These are phyloP conservation scores for Hypericum perforatum DNA, from an alignment of 345 rosid species.

Conservation along the genomic window DNA sequence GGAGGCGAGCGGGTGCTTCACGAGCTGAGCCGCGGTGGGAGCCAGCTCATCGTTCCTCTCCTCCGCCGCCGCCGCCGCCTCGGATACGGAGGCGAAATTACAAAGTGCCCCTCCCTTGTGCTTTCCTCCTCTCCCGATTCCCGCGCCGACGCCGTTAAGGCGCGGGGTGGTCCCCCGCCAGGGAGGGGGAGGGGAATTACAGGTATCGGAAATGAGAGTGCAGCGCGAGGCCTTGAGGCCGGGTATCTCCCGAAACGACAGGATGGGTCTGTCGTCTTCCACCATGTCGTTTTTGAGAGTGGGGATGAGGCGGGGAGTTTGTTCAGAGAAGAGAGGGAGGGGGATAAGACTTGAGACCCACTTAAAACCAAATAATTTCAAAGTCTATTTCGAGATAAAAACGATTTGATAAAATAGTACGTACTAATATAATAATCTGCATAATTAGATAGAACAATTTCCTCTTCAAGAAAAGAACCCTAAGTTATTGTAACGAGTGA, in stretches of 20 bases:
- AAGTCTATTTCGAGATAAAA: no score
- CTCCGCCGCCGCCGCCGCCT: slow-evolving; percentile 42
- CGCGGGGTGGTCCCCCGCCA: slow-evolving; percentile 9
- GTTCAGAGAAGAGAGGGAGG: background rate
- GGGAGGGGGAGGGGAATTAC: no score
- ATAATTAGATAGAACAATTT: no score
- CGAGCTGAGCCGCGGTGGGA: slow-evolving; percentile 55
- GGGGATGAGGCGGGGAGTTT: slow-evolving; percentile 26
- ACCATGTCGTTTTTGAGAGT: slow-evolving; percentile 9
- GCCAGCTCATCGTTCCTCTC: slow-evolving; percentile 26
- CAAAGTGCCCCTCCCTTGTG: slow-evolving; percentile 13
- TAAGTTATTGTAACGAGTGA: no score
- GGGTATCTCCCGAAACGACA: slow-evolving; percentile 32
- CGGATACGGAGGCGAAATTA: slow-evolving; percentile 52
- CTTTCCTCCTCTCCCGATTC: background rate
- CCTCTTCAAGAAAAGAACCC: no score
- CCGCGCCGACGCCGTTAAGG: slow-evolving; percentile 15
- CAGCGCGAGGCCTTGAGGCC: slow-evolving; percentile 29
- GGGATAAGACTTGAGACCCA: no score
- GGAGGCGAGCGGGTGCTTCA: slow-evolving; percentile 61
- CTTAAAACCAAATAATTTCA: no score
- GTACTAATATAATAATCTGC: no score
- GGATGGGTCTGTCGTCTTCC: slow-evolving; percentile 34
- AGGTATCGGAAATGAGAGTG: slow-evolving; percentile 1
- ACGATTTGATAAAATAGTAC: no score